Base-by-base conservation (phyloP, 106 monocot genomes). In the Hemerocallis citrina region DNA sequence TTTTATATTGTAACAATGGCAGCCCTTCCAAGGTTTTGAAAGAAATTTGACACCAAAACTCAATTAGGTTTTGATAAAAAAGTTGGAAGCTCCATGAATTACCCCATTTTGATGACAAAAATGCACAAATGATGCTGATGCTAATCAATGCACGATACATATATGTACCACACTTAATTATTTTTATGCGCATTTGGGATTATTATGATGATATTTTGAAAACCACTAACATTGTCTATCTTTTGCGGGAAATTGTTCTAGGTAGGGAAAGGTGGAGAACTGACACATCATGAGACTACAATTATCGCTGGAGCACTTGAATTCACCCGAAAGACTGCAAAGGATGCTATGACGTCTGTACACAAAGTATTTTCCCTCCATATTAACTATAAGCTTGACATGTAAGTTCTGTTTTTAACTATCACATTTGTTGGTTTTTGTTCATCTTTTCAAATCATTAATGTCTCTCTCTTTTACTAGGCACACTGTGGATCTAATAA, bases 201-300 rank as follows among this genome's bases (percentile, higher is more conserved):
- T n/a, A n/a, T n/a, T n/a, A n/a, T n/a, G n/a, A n/a, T n/a, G n/a
- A n/a, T n/a, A n/a, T n/a, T n/a, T n/a, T n/a, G n/a, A n/a, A n/a
- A n/a, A n/a, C n/a, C n/a, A n/a, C n/a, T n/a, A n/a, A n/a, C n/a
- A n/a, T n/a, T n/a, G n/a, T n/a, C n/a, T n/a, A n/a, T n/a, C n/a
- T n/a, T n/a, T n/a, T n/a, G n/a, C n/a, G n/a, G n/a, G n/a, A 31
- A 38, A 40, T 38, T 40, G 25, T 43, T 30, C 34, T 43, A 99
- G 98, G 98, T 92, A 62, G 98, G 98, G n/a, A 99, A 92, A 56
- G 98, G 98, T 58, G 98, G 98, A 52, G 98, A 99, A 63, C 68
- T 99, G 74, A 99, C 98, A 34, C 92, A 92, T 74, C 92, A 99
- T 72, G 98, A 99, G 74, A 99, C 98, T 44, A 92, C 92, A 58